phyloP scores from a whole-genome alignment of 331 rosid genomes.

The Malus hybrid region DNA sequence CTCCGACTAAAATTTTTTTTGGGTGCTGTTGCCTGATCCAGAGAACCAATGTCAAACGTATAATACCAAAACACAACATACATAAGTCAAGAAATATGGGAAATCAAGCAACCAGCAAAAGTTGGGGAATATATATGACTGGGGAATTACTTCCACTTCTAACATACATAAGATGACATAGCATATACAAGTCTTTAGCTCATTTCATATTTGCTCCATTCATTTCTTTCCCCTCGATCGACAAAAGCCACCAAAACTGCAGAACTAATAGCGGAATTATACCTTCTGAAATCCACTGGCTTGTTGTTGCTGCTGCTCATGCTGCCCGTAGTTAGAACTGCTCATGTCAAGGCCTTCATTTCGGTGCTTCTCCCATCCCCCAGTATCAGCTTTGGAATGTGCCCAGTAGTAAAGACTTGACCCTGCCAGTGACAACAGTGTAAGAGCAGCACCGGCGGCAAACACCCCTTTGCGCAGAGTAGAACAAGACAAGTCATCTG shows the following conservation, averaged over 20 bases:
- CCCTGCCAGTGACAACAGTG: constrained; percentile 59
- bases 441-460: constrained; percentile 85
- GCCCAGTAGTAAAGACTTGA: constrained; percentile 72
- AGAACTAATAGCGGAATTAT: constrained; percentile 13
- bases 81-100: no score
- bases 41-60: no score
- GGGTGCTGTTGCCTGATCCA: no score
- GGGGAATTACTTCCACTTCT: not conserved
- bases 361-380: constrained; percentile 87
- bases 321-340: constrained; percentile 24
- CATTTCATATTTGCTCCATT: constrained; percentile 1
- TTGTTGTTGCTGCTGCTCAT: constrained; percentile 27
- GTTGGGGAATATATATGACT: no score
- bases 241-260: constrained; percentile 27
- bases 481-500: constrained; percentile 48
- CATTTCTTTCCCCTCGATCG: constrained; percentile 2
- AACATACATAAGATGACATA: not conserved
- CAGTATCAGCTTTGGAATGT: constrained; percentile 83
- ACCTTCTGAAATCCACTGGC: constrained; percentile 44
- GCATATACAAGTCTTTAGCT: not conserved
- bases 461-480: constrained; percentile 93
- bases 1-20: no score
- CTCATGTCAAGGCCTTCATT: constrained; percentile 74
- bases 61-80: no score
- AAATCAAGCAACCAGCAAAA: no score